Evolutionary conservation across 2,329 filamentous ascomycete species (phyloP), one percentile per base, ranked within the genome.

Genomic region (Alternaria conjuncta): DNA sequence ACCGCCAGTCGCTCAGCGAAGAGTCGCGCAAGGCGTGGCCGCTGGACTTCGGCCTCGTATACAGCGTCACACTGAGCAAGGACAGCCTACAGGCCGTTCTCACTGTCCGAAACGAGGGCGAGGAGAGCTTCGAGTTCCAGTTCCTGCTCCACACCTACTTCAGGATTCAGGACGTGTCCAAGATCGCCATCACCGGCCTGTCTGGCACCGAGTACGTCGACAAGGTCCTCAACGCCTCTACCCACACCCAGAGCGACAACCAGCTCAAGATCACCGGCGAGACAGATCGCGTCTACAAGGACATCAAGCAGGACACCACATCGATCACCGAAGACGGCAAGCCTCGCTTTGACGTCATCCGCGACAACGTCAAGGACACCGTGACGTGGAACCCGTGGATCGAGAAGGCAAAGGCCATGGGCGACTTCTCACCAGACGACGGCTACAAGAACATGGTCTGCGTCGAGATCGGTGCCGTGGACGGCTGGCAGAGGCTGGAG

Each of bases 341-440:
- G 74, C 84, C 89, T 13, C 83, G 86, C 55, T 94, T 92, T 83
- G 89, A 89, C 63, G 86, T 98, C 59, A 88, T 91, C 44, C 89
- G 96, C 65, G 93, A 97, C 81, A 94, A 93, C 70, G 86, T 99
- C 70, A 87, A 88, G 66, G 93, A 98, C 71, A 90, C 96, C 15
- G 95, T 97, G 1, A 92, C 98, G 28, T 99, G 96, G 96, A 99
- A 99, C 82, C 96, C 96, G 2, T 97, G 95, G 94, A 86, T 86
- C 44, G 92, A 94, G 67, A 97, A 96, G 84, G 89, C 92, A 2
- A 88, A 89, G 72, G 86, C 86, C 6, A 97, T 97, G 83, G 89
- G 84, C 56, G 96, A 99, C 80, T 97, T 98, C 78, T 87, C 87
- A 62, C 96, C 96, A 54, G 92, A 96, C 76, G 92, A 94, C 57